Conservation (phyloP, 1,139 yeast species). For the Sugiyamaella castrensis region DNA sequence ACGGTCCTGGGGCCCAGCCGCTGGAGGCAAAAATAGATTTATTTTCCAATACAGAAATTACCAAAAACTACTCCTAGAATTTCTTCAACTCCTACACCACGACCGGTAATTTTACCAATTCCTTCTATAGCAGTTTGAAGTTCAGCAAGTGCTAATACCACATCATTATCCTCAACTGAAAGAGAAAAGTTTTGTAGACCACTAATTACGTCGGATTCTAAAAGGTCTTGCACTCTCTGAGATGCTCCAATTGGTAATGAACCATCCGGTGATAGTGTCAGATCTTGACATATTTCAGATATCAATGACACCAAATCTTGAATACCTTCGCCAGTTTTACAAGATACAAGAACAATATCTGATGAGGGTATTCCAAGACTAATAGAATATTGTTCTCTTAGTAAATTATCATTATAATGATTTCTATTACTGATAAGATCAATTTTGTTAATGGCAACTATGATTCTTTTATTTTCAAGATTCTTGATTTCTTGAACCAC, state of each 20-base stretch:
- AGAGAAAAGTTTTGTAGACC: conserved; percentile 61
- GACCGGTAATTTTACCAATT: conserved; percentile 89
- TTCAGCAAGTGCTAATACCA: conserved; percentile 79
- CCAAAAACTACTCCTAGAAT: conserved; percentile 87
- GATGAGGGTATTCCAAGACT: conserved; percentile 33
- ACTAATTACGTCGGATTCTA: conserved; percentile 66
- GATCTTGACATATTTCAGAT: conserved; percentile 45
- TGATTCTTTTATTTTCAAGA: conserved; percentile 30
- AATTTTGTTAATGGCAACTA: conserved; percentile 36
- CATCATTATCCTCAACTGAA: conserved; percentile 52
- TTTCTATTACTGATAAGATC: conserved; percentile 29
- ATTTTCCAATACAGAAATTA: conserved; percentile 91
- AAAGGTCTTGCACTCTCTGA: conserved; percentile 67
- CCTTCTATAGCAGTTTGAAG: conserved; percentile 76
- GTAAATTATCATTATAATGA: conserved; percentile 1
- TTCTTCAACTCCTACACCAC: conserved; percentile 85
- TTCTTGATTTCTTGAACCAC: conserved; percentile 28
- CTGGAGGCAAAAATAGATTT: too few species aligned
- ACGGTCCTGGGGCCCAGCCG: too few species aligned
- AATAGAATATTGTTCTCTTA: conserved; percentile 16
- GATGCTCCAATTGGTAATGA: conserved; percentile 52
- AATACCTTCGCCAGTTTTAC: conserved; percentile 58
- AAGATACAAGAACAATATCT: conserved; percentile 55
- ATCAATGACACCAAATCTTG: conserved; percentile 42
- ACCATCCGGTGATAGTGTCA: conserved; percentile 30